A percentile compares a stretch with the other conserved stretches of the same genome.
Conservation (phyloP, 306 rosid genomes). For the Cercis canadensis region DNA sequence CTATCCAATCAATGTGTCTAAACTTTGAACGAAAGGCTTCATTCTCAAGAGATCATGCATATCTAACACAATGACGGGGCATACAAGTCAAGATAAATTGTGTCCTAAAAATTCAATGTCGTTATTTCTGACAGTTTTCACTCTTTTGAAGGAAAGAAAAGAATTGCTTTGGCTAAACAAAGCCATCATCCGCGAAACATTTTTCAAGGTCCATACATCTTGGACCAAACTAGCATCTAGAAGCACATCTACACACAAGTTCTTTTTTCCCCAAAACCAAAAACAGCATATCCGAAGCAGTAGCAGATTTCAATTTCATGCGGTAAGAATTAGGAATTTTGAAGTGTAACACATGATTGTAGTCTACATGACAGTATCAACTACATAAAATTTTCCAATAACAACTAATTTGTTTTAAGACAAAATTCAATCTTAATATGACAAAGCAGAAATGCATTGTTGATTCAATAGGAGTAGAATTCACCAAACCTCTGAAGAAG, state of each 20-base stretch:
- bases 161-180: constrained; percentile 8
- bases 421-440: background rate
- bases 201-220: constrained; percentile 18
- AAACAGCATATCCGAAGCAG: constrained; percentile 3
- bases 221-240: constrained; percentile 26
- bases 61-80: background rate
- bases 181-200: background rate
- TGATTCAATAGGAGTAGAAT: constrained; percentile 19
- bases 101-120: background rate
- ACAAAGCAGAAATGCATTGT: constrained; percentile 15
- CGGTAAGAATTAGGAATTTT: background rate
- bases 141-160: background rate
- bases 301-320: background rate
- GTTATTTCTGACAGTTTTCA: background rate
- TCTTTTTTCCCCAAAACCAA: constrained; percentile 18
- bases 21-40: too few relatives aligned
- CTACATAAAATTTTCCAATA: constrained; percentile 3
- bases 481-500: constrained; percentile 78
- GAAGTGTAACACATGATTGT: background rate
- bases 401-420: constrained; percentile 17
- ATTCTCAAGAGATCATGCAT: background rate
- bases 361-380: background rate
- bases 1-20: too few relatives aligned
- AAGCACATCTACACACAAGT: background rate
- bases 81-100: background rate